Conservation (phyloP, 106 monocot genomes). For the Allium cepa region DNA sequence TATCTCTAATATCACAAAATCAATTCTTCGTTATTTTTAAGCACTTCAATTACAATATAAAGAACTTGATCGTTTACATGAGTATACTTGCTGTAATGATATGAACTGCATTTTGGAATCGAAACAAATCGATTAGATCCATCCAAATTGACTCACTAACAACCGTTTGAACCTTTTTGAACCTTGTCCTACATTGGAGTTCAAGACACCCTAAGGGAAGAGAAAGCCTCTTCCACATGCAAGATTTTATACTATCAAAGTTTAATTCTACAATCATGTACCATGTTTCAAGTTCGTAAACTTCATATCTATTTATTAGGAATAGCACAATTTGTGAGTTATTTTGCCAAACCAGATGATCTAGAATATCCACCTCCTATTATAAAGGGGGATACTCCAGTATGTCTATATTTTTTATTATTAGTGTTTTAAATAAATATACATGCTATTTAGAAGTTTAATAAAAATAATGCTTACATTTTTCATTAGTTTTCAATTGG, state of each 20-base stretch:
- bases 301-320: conserved; percentile 26
- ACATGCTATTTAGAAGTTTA: no score
- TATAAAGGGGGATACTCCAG: conserved; percentile 66
- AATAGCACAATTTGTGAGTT: conserved; percentile 68
- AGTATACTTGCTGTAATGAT: background rate
- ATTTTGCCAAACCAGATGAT: conserved; percentile 81
- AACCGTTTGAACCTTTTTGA: conserved; percentile 96
- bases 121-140: conserved; percentile 78
- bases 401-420: background rate
- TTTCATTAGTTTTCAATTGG: conserved; percentile 16
- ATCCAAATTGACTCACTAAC: conserved; percentile 87
- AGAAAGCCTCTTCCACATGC: conserved; percentile 63
- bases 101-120: background rate
- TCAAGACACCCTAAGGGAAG: conserved; percentile 77
- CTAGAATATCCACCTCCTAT: conserved; percentile 88
- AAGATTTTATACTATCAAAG: conserved; percentile 16
- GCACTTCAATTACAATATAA: no score
- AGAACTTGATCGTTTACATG: background rate
- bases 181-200: conserved; percentile 76
- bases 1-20: no score
- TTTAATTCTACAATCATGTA: no score
- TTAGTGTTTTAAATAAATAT: background rate
- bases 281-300: no score
- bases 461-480: no score
- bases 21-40: no score